Base-by-base conservation (phyloP, 75 land plant genomes). In the Cunninghamia lanceolata region DNA sequence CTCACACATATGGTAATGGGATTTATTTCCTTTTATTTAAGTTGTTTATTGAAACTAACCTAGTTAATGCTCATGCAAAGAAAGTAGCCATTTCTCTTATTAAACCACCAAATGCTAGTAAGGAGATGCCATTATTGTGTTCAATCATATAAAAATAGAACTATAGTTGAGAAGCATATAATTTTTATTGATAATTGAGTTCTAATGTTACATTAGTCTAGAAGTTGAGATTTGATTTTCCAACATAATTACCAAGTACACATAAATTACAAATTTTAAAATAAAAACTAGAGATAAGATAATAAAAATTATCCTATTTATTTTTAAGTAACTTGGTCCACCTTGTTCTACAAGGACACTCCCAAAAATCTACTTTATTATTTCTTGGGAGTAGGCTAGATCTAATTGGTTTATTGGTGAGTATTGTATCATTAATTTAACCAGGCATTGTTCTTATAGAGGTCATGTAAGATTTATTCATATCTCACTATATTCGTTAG, bases 351-450 rank as follows among this genome's bases (percentile, higher is more conserved):
- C 79, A 76, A 42, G 79, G 43, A 17, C 79, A 76, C 39, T 76
- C 40, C 6, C 21, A 76, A 38, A 19, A 39, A 21, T 76, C 79
- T 38, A 3, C 79, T 76, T 21, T 76, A 2, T 3, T 5, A 76
- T 6, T 16, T 6, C 79, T 76, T 76, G 43, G 42, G 39, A 76
- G 43, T 16, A 76, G 10, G 34, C 21, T 76, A 38, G 38, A 42
- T 36, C 15, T 76, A 76, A 38, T 76, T 39, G 79, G 79, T 76
- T 42, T 76, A 36, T 76, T 76, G 79, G 79, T 76, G 79, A 76
- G 42, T 76, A 16, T 36, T 76, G 40, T 76, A 28, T 76, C 79
- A 16, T 17, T 36, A 32, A 8, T 38, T 38, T 36, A 5, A 39
- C 7, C 9, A 32, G 16, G 42, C 79, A 36, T 11, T 76, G 1